Evolutionary conservation across 345 rosid genomes (phyloP).

Genomic region (Camelina hispida): DNA sequence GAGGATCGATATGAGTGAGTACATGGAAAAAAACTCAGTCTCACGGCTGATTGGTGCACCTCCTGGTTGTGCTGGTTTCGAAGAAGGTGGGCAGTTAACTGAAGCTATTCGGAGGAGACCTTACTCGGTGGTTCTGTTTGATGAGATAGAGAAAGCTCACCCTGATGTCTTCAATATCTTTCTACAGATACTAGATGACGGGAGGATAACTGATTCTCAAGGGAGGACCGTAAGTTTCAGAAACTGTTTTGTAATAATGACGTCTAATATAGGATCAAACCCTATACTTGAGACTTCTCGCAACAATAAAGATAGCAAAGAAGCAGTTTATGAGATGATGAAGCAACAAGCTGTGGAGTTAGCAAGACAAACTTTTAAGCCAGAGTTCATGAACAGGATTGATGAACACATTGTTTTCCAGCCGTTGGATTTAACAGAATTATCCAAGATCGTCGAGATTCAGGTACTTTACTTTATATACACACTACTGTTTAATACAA

Average conservation of each 20-base stretch:
- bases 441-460: constrained; percentile 73
- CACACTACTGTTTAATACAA: too few relatives aligned
- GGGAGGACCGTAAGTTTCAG: constrained; percentile 87
- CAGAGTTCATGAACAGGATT: constrained; percentile 86
- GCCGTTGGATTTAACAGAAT: constrained; percentile 73
- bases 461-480: constrained; percentile 54
- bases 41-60: constrained; percentile 92
- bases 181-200: constrained; percentile 84
- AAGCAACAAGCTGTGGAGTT: constrained; percentile 76
- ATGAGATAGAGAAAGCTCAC: constrained; percentile 95
- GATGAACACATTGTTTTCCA: constrained; percentile 94
- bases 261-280: constrained; percentile 95
- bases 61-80: constrained; percentile 89
- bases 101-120: constrained; percentile 89
- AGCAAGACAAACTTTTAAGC: constrained; percentile 87
- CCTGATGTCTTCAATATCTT: constrained; percentile 87
- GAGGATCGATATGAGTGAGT: constrained; percentile 91
- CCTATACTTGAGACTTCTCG: constrained; percentile 76
- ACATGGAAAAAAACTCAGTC: constrained; percentile 93
- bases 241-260: constrained; percentile 86
- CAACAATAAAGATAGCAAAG: constrained; percentile 66
- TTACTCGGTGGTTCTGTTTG: constrained; percentile 83
- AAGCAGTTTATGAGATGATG: constrained; percentile 75
- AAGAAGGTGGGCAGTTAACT: constrained; percentile 95
- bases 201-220: constrained; percentile 92